These are phyloP conservation scores for Neonectria coccinea DNA, from an alignment of 2,329 filamentous ascomycete species.

Conservation along the genomic window DNA sequence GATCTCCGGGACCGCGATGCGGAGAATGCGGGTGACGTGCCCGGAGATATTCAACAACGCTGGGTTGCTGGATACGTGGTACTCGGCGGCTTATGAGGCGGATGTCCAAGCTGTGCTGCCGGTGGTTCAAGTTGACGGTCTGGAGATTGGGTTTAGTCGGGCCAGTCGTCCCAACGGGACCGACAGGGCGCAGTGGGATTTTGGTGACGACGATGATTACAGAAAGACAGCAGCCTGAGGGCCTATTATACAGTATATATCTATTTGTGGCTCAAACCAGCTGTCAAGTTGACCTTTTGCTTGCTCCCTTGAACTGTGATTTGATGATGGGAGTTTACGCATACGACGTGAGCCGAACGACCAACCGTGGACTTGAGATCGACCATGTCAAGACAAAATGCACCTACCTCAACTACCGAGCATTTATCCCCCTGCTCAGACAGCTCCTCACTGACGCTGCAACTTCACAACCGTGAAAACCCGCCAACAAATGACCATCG, in stretches of 20 bases:
- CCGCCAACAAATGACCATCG: neutral
- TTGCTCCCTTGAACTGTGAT: too few relatives aligned
- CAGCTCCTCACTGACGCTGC: neutral
- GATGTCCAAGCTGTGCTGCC: slow-evolving; percentile 58
- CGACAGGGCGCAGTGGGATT: slow-evolving; percentile 68
- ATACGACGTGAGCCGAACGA: too few relatives aligned
- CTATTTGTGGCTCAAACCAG: too few relatives aligned
- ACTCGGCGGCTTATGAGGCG: slow-evolving; percentile 26
- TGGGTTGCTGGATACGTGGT: slow-evolving; percentile 27
- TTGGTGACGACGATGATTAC: slow-evolving; percentile 62
- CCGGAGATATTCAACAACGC: slow-evolving; percentile 23
- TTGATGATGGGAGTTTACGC: too few relatives aligned
- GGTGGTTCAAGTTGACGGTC: slow-evolving; percentile 58
- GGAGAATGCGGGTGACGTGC: slow-evolving; percentile 47
- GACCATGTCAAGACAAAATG: too few relatives aligned
- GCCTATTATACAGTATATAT: neutral
- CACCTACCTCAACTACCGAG: neutral
- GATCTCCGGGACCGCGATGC: slow-evolving; percentile 69
- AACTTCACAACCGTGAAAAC: neutral
- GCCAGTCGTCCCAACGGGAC: slow-evolving; percentile 63
- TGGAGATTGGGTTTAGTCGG: slow-evolving; percentile 61
- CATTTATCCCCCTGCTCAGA: neutral
- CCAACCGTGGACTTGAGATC: too few relatives aligned
- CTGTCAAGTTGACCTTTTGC: too few relatives aligned
- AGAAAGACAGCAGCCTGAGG: slow-evolving; percentile 12